phyloP scores from a whole-genome alignment of 106 monocot genomes.

The Dendrobium nobile region DNA sequence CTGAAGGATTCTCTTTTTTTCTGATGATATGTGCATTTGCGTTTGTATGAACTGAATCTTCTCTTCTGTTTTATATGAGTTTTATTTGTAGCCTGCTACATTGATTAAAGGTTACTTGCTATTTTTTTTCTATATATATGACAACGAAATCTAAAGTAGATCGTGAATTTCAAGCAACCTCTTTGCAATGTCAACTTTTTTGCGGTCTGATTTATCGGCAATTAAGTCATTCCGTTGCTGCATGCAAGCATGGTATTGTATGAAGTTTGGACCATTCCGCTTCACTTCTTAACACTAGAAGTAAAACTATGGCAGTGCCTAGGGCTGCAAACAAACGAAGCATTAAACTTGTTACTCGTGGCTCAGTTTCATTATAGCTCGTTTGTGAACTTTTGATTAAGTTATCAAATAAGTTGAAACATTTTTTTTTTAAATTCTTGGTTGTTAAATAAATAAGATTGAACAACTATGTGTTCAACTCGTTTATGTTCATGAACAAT shows the following conservation, averaged over 20 bases:
- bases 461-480: too few relatives aligned
- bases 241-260: not conserved
- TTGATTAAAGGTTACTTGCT: not conserved
- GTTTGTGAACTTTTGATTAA: too few relatives aligned
- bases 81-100: not conserved
- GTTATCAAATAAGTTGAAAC: too few relatives aligned
- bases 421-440: too few relatives aligned
- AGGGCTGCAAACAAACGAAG: too few relatives aligned
- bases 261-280: not conserved
- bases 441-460: too few relatives aligned
- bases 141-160: too few relatives aligned
- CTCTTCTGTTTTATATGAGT: not conserved
- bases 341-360: too few relatives aligned
- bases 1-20: not conserved
- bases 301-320: not conserved
- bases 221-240: not conserved
- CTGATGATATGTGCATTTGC: not conserved
- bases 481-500: too few relatives aligned
- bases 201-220: not conserved
- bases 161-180: too few relatives aligned
- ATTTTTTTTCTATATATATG: too few relatives aligned
- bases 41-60: not conserved
- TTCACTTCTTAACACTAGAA: not conserved
- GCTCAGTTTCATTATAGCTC: too few relatives aligned
- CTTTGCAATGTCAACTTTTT: not conserved